A percentile compares a stretch with the other conserved stretches of the same genome.
These are phyloP conservation scores for Silene coronaria DNA, from an alignment of 179 eudicot species.

Conservation along the genomic window DNA sequence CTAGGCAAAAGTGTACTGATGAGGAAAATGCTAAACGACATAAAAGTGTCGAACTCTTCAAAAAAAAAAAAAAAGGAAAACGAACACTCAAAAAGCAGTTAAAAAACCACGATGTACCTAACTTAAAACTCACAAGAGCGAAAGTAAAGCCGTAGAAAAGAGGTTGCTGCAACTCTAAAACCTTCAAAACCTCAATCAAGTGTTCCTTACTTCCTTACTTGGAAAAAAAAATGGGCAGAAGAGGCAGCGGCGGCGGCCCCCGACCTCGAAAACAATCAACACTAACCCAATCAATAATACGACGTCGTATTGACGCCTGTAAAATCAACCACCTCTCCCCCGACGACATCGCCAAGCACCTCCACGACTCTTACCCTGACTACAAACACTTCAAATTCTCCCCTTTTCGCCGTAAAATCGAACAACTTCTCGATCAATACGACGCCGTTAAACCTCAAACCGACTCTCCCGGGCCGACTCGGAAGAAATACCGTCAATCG, in stretches of 20 bases:
- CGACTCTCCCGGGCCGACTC: conserved; percentile 14
- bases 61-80: too few species aligned
- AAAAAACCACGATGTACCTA: too few species aligned
- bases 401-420: conserved; percentile 28
- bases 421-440: conserved; percentile 14
- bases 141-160: too few species aligned
- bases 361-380: conserved; percentile 30
- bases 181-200: neutral
- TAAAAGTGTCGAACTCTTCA: too few species aligned
- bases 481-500: conserved; percentile 27
- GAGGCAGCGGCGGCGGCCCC: conserved; percentile 14
- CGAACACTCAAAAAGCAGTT: too few species aligned
- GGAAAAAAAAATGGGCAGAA: conserved; percentile 19
- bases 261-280: conserved; percentile 10
- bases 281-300: conserved; percentile 24
- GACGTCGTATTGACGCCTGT: conserved; percentile 31
- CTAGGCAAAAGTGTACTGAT: too few species aligned
- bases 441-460: neutral
- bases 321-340: conserved; percentile 28
- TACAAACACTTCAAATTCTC: conserved; percentile 28
- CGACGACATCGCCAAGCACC: conserved; percentile 40
- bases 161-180: neutral
- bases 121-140: too few species aligned
- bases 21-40: too few species aligned
- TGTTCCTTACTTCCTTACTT: neutral